These are phyloP conservation scores for Patellifolia procumbens DNA, from an alignment of 179 eudicot genomes.

Conservation along the genomic window DNA sequence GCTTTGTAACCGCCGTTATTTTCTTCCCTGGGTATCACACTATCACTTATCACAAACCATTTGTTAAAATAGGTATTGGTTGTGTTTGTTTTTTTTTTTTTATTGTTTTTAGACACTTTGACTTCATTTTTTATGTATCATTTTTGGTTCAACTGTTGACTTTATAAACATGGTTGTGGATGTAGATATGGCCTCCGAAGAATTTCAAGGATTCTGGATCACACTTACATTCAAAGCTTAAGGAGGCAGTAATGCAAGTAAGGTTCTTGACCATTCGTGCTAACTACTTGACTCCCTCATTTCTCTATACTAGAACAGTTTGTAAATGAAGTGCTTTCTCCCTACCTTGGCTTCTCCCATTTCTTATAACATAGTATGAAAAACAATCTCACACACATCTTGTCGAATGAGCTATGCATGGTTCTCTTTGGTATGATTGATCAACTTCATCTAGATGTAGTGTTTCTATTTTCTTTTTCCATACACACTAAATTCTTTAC, in stretches of 20 bases:
- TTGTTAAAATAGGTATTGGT: background rate
- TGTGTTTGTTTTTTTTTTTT: background rate
- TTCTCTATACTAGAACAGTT: background rate
- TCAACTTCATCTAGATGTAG: background rate
- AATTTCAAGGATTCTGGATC: conserved; percentile 90
- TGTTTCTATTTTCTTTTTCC: background rate
- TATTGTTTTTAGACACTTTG: background rate
- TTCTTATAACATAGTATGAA: background rate
- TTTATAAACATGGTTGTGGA: conserved; percentile 8
- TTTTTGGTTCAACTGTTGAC: background rate
- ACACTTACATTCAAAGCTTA: conserved; percentile 76
- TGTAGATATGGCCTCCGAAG: conserved; percentile 99
- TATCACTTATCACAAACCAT: no score
- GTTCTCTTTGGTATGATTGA: background rate
- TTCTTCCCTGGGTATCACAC: no score
- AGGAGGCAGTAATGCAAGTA: conserved; percentile 88
- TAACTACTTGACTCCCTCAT: background rate
- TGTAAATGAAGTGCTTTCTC: background rate
- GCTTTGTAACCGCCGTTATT: no score
- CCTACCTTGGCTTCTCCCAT: background rate
- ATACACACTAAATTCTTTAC: background rate
- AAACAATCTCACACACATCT: background rate
- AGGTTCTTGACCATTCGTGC: conserved; percentile 12
- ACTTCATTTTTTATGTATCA: background rate
- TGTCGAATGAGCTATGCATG: background rate